Evolutionary conservation across 768 basidiomycete genomes (phyloP).

Genomic region (Boletus coccyginus): DNA sequence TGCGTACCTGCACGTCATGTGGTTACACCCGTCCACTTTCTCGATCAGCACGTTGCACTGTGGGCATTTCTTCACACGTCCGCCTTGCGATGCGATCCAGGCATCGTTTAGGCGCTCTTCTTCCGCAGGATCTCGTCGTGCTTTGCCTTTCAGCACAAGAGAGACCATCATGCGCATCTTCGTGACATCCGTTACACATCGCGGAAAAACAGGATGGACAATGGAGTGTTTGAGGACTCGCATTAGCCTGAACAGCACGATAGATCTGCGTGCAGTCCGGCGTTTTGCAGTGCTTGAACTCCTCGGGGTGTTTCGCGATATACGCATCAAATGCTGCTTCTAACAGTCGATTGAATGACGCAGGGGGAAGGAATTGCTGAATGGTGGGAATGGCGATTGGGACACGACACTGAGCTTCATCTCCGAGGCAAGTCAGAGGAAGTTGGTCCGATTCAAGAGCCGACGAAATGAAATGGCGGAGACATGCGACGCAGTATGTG

Average conservation of each 20-base stretch:
- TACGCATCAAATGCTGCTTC: slow-evolving; percentile 56
- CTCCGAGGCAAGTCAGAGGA: slow-evolving; percentile 67
- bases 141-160: slow-evolving; percentile 48
- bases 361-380: slow-evolving; percentile 45
- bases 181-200: slow-evolving; percentile 62
- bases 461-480: slow-evolving; percentile 55
- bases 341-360: slow-evolving; percentile 53
- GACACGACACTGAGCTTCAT: slow-evolving; percentile 54
- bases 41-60: slow-evolving; percentile 68
- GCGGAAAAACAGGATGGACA: slow-evolving; percentile 68
- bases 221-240: slow-evolving; percentile 38
- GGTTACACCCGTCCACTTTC: slow-evolving; percentile 72
- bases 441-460: slow-evolving; percentile 55
- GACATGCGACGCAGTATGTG: slow-evolving; percentile 59
- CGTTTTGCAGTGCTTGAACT: slow-evolving; percentile 73
- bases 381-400: slow-evolving; percentile 53
- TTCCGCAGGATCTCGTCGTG: slow-evolving; percentile 38
- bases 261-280: slow-evolving; percentile 78
- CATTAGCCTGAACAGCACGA: slow-evolving; percentile 44
- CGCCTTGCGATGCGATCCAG: slow-evolving; percentile 56
- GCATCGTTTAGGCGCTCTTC: slow-evolving; percentile 49
- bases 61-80: slow-evolving; percentile 69
- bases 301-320: slow-evolving; percentile 53
- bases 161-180: slow-evolving; percentile 60
- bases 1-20: slow-evolving; percentile 58